Conservation (phyloP, 2,329 filamentous ascomycete genomes). For the Ceratocystis ficicola region DNA sequence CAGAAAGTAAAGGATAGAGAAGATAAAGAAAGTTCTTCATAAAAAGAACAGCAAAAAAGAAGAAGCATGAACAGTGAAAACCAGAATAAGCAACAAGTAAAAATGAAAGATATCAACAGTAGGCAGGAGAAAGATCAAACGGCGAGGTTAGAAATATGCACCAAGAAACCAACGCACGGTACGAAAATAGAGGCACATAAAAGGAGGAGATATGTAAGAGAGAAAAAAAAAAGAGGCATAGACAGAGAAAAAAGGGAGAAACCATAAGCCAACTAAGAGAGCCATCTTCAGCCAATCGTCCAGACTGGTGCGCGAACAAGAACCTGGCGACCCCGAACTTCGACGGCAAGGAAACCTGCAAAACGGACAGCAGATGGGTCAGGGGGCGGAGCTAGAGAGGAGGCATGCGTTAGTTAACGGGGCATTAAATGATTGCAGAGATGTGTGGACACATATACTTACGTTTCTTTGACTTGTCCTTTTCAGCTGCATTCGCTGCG, state of each 20-base stretch:
- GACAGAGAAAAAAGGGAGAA: conserved; percentile 19
- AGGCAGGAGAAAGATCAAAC: not conserved
- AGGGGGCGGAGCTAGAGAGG: conserved; percentile 26
- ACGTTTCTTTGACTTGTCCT: conserved; percentile 40
- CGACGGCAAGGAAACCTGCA: conserved; percentile 60
- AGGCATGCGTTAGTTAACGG: not conserved
- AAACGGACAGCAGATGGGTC: conserved; percentile 53
- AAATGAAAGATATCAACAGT: conserved; percentile 14
- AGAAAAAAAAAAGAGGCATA: conserved; percentile 21
- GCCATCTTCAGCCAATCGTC: conserved; percentile 34
- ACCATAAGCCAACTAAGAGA: conserved; percentile 11
- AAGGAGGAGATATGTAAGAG: conserved; percentile 20
- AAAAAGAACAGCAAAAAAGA: conserved; percentile 21
- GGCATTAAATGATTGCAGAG: not conserved
- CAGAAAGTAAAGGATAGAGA: not conserved
- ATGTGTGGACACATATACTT: conserved; percentile 27
- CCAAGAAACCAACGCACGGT: conserved; percentile 20
- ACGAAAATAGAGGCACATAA: conserved; percentile 22
- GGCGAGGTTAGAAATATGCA: not conserved
- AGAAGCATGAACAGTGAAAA: conserved; percentile 17
- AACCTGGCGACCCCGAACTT: conserved; percentile 64
- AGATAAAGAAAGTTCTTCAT: conserved; percentile 8
- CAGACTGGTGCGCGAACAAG: conserved; percentile 66
- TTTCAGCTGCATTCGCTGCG: conserved; percentile 32
- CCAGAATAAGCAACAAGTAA: conserved; percentile 17